These are phyloP conservation scores for Trichophyton benhamiae DNA, from an alignment of 2,329 filamentous ascomycete species.

Conservation along the genomic window DNA sequence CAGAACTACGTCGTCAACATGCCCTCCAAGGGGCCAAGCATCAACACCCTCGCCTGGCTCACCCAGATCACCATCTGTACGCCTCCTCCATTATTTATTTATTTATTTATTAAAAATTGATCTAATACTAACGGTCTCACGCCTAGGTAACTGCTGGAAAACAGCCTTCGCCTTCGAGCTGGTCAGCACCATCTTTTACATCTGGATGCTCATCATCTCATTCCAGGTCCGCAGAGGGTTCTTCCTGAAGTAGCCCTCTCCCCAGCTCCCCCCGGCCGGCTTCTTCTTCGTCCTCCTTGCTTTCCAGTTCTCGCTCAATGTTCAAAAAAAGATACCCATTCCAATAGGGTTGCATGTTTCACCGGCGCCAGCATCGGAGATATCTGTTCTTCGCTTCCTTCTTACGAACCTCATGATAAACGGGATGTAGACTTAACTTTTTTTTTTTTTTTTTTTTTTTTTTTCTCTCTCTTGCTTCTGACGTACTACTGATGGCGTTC, in stretches of 20 bases:
- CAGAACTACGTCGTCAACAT: slow-evolving; percentile 43
- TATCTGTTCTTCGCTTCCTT: background rate
- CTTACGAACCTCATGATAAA: background rate
- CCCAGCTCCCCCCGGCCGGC: too few relatives aligned
- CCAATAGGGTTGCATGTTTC: slow-evolving; percentile 49
- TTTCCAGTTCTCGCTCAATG: background rate
- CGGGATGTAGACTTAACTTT: too few relatives aligned
- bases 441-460: too few relatives aligned
- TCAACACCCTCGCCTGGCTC: slow-evolving; percentile 49
- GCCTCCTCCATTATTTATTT: slow-evolving; percentile 12
- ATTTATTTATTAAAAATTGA: background rate
- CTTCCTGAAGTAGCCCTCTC: background rate
- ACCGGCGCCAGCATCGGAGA: slow-evolving; percentile 19
- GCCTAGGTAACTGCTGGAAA: slow-evolving; percentile 47
- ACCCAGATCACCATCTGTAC: slow-evolving; percentile 51
- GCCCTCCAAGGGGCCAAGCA: slow-evolving; percentile 35
- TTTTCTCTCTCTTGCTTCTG: too few relatives aligned
- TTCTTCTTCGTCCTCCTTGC: background rate
- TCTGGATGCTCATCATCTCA: slow-evolving; percentile 55
- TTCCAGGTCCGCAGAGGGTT: slow-evolving; percentile 38
- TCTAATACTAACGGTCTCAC: slow-evolving; percentile 12
- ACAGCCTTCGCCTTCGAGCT: slow-evolving; percentile 53
- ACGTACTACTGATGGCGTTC: too few relatives aligned
- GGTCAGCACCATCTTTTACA: slow-evolving; percentile 49
- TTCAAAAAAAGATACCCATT: slow-evolving; percentile 25